Evolutionary conservation across 345 rosid genomes (phyloP).

Genomic region (Acer negundo): DNA sequence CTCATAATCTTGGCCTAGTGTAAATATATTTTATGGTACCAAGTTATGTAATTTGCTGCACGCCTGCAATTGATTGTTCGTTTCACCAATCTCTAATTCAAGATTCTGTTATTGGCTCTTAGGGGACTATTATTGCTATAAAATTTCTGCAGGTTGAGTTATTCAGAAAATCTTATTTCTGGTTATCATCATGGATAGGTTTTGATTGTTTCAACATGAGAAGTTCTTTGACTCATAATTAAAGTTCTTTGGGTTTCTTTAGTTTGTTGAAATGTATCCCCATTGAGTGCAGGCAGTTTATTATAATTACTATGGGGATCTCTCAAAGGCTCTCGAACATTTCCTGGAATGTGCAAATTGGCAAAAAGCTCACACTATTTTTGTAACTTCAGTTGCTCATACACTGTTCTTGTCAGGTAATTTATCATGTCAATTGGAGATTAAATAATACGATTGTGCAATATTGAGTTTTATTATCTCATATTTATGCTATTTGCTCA

Average conservation of each 20-base stretch:
- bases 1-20: constrained; percentile 1
- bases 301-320: constrained; percentile 64
- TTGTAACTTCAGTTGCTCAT: constrained; percentile 75
- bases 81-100: not conserved
- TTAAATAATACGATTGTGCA: constrained; percentile 18
- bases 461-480: not conserved
- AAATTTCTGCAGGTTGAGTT: not conserved
- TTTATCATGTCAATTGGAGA: constrained; percentile 16
- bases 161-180: not conserved
- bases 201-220: not conserved
- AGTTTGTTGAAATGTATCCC: constrained; percentile 19
- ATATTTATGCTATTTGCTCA: not conserved
- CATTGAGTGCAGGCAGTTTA: constrained; percentile 71
- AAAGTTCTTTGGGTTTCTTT: constrained; percentile 6
- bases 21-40: constrained; percentile 9
- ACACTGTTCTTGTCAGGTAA: constrained; percentile 76
- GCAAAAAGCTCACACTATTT: constrained; percentile 90
- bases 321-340: constrained; percentile 80
- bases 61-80: not conserved
- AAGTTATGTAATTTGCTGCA: not conserved
- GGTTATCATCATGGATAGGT: not conserved
- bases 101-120: not conserved
- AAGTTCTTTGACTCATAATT: not conserved
- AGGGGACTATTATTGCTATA: not conserved
- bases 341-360: constrained; percentile 80